Evolutionary conservation across 1,284 basidiomycete genomes (phyloP).

Genomic region (Neolentinus lepideus): DNA sequence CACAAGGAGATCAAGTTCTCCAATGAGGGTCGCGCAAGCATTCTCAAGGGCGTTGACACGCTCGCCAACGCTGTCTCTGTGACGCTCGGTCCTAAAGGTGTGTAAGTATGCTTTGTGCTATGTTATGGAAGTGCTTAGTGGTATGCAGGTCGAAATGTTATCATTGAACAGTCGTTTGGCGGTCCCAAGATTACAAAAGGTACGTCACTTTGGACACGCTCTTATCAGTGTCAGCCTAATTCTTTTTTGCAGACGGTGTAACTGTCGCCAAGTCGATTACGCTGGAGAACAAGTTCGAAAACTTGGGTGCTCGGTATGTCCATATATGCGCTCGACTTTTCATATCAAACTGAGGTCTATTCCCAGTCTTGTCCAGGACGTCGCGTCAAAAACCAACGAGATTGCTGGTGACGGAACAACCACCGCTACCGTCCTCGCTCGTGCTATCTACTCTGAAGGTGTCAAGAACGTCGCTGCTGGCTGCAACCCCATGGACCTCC

Average conservation of each 20-base stretch:
- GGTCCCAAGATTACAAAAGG: conserved; percentile 98
- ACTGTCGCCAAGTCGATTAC: conserved; percentile 95
- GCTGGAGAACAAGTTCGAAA: conserved; percentile 98
- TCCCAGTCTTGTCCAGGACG: conserved; percentile 85
- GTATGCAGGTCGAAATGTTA: conserved; percentile 83
- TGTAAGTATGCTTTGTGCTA: conserved; percentile 11
- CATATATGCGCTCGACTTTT: conserved; percentile 2
- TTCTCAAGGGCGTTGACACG: conserved; percentile 93
- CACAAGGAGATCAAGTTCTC: conserved; percentile 98
- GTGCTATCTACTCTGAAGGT: conserved; percentile 97
- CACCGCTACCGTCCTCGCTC: conserved; percentile 94
- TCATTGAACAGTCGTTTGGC: conserved; percentile 97
- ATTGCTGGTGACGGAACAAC: conserved; percentile 97
- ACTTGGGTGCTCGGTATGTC: conserved; percentile 90
- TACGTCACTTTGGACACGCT: conserved; percentile 22
- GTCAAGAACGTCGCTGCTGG: conserved; percentile 99
- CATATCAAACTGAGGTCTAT: conserved; percentile 1
- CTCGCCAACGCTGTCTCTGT: conserved; percentile 94
- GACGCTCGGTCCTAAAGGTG: conserved; percentile 94
- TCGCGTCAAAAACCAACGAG: conserved; percentile 96
- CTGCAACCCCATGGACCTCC: conserved; percentile 99
- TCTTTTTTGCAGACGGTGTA: conserved; percentile 72
- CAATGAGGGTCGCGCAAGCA: conserved; percentile 90
- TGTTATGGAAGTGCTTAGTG: conserved; percentile 7
- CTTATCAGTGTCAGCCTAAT: not conserved